Evolutionary conservation across 495 filamentous ascomycete species (phyloP), one percentile per base, ranked within the genome.

Genomic region (Penicillium soppii): DNA sequence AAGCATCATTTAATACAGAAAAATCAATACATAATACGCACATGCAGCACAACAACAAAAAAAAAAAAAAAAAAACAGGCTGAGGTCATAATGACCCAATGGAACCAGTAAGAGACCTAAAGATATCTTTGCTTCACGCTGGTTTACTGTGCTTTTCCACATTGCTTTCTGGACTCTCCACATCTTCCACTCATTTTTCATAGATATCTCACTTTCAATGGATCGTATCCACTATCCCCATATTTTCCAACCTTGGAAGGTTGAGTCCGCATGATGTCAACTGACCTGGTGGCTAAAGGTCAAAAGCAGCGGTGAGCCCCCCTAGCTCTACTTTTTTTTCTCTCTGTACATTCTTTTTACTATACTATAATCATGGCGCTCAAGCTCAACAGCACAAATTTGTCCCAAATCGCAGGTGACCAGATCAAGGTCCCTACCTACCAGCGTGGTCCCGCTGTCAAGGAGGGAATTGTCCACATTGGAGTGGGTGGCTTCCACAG

Each of bases 401-500:
- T 76, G 38, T 43, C 67, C 39, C 67, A 67, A 39, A 76, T 76
- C 4, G 59, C 65, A 3, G 63, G 64, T 30, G 47, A 66, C 35
- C 40, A 59, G 33, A 51, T 72, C 46, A 57, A 66, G 54, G 52
- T 67, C 27, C 73, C 73, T 4, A 68, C 56, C 52, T 73, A 74
- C 54, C 36, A 39, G 44, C 73, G 73, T 43, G 63, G 60, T 53
- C 49, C 22, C 33, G 66, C 67, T 17, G 70, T 76, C 61, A 77
- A 77, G 62, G 74, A 77, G 56, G 74, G 74, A 26, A 77, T 77
- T 40, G 73, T 77, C 37, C 74, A 77, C 48, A 51, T 77, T 40
- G 74, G 74, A 7, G 73, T 77, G 0, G 74, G 74, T 29, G 74
- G 74, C 58, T 77, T 77, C 71, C 74, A 77, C 66, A 57, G 74